A percentile compares a stretch with the other conserved stretches of the same genome.
Conservation (phyloP, 2,329 filamentous ascomycete species). For the Ceratocystis cubensis region DNA sequence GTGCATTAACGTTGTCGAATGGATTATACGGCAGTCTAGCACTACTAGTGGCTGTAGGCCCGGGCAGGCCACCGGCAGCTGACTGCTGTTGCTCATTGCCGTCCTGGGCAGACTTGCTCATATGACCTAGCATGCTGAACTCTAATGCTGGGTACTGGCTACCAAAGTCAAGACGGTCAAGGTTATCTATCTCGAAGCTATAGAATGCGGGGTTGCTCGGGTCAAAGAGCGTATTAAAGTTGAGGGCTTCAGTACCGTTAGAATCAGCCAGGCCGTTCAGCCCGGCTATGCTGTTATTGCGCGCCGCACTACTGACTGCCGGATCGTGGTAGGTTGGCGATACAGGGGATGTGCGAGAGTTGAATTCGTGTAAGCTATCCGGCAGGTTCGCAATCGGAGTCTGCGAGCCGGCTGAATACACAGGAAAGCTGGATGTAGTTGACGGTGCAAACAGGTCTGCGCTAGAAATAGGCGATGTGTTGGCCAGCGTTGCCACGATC, state of each 20-base stretch:
- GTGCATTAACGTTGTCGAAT: constrained; percentile 1
- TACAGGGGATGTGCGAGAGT: constrained; percentile 57
- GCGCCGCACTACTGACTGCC: constrained; percentile 17
- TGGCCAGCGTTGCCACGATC: constrained; percentile 34
- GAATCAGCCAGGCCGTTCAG: constrained; percentile 38
- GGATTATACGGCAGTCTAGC: constrained; percentile 7
- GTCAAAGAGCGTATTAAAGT: constrained; percentile 61
- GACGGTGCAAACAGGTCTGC: constrained; percentile 39
- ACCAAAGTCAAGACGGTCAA: constrained; percentile 61
- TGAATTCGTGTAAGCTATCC: constrained; percentile 40
- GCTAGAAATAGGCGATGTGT: constrained; percentile 32
- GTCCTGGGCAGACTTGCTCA: constrained; percentile 41
- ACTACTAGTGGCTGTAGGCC: neutral
- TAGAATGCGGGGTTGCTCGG: constrained; percentile 84
- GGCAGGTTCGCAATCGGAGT: constrained; percentile 35
- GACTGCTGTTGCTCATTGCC: constrained; percentile 30
- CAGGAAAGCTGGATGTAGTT: constrained; percentile 37
- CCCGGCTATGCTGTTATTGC: constrained; percentile 38
- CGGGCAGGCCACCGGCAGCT: constrained; percentile 26
- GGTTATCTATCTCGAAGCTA: constrained; percentile 87
- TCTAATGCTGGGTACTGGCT: constrained; percentile 93
- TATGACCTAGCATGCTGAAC: constrained; percentile 91
- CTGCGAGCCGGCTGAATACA: constrained; percentile 37
- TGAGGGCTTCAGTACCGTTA: constrained; percentile 38
- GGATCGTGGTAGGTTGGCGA: constrained; percentile 55